A percentile compares a stretch with the other conserved stretches of the same genome.
phyloP scores from a whole-genome alignment of 345 rosid genomes.

The Nasturtium officinale region DNA sequence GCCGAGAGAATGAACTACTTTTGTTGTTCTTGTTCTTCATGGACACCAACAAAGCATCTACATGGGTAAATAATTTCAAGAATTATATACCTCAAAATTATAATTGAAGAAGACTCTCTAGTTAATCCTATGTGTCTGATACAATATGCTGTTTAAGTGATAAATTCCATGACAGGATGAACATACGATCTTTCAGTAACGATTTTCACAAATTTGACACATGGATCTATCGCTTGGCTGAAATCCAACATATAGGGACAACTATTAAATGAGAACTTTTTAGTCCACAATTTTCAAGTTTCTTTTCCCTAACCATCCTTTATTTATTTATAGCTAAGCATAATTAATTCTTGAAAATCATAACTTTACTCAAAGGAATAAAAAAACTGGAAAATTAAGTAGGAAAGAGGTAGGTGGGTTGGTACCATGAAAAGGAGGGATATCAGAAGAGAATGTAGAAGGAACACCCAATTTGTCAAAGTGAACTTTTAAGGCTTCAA shows the following conservation, averaged over 20 bases:
- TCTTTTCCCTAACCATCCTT: not conserved
- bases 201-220: not conserved
- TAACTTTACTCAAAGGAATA: constrained; percentile 9
- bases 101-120: not conserved
- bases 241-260: not conserved
- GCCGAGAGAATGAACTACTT: constrained; percentile 41
- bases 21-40: constrained; percentile 39
- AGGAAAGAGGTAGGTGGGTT: constrained; percentile 11
- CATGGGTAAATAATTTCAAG: constrained; percentile 14
- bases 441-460: constrained; percentile 45
- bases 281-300: not conserved
- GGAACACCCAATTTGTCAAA: constrained; percentile 66
- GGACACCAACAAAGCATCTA: constrained; percentile 46
- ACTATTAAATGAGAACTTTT: not conserved
- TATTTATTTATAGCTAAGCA: not conserved
- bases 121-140: not conserved
- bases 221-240: not conserved
- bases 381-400: not conserved
- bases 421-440: constrained; percentile 58
- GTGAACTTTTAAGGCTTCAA: constrained; percentile 75
- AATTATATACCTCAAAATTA: not conserved
- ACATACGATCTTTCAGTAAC: not conserved
- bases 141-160: not conserved
- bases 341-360: constrained; percentile 1
- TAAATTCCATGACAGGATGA: not conserved